Percentiles rank a stretch among this genome's conserved stretches.
Evolutionary conservation across 2,329 filamentous ascomycete genomes (phyloP).

Genomic region (Macrophomina phaseolina): DNA sequence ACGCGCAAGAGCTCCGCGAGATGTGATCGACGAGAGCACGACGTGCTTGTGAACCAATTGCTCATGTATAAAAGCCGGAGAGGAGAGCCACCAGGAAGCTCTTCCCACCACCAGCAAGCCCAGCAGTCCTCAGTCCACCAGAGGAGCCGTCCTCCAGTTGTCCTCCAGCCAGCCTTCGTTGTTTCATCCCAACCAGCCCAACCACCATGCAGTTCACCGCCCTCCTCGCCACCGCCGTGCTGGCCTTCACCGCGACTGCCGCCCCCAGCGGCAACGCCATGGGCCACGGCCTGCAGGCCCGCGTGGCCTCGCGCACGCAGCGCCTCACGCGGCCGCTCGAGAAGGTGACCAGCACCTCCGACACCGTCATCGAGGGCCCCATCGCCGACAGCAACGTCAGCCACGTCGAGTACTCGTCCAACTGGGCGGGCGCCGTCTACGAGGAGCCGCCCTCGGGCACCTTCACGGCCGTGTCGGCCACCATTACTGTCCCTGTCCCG

Average conservation of each 20-base stretch:
- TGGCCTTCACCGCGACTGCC: slow-evolving; percentile 51
- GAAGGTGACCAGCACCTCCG: slow-evolving; percentile 56
- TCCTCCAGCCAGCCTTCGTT: neutral
- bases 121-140: neutral
- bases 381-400: slow-evolving; percentile 52
- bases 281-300: slow-evolving; percentile 40
- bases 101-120: slow-evolving; percentile 4
- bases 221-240: slow-evolving; percentile 44
- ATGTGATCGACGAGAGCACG: no score
- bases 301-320: slow-evolving; percentile 36
- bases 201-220: slow-evolving; percentile 41
- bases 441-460: slow-evolving; percentile 46
- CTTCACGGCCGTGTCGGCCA: slow-evolving; percentile 60
- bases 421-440: slow-evolving; percentile 66
- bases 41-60: no score
- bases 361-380: slow-evolving; percentile 60
- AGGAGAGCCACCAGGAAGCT: neutral
- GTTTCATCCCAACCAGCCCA: neutral
- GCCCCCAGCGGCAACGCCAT: slow-evolving; percentile 49
- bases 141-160: neutral
- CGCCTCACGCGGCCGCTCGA: slow-evolving; percentile 28
- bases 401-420: slow-evolving; percentile 49
- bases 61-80: neutral
- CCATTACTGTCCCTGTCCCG: slow-evolving; percentile 60
- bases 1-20: neutral